Percentiles rank a stretch among this genome's conserved stretches.
Conservation (phyloP, 495 filamentous ascomycete genomes). For the Hypoxylon trugodes region DNA sequence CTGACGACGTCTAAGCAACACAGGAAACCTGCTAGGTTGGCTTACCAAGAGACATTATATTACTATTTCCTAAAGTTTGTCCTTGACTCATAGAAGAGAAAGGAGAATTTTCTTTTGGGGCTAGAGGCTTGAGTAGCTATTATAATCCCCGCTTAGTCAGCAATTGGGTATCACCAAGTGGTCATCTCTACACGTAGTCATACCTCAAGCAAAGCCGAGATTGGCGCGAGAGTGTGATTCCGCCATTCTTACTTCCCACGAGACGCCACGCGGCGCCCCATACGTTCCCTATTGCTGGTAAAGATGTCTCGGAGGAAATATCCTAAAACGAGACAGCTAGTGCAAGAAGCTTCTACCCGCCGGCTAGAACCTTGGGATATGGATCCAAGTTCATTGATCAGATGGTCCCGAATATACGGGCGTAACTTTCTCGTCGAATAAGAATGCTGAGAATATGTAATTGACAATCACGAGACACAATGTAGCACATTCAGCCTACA, state of each 20-base stretch:
- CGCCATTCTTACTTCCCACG: conserved; percentile 21
- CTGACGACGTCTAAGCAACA: not conserved
- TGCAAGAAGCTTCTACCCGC: not conserved
- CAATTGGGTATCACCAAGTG: conserved; percentile 19
- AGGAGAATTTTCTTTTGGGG: not conserved
- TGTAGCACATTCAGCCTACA: not conserved
- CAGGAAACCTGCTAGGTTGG: not conserved
- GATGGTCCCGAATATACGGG: not conserved
- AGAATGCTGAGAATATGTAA: not conserved
- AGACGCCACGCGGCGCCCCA: conserved; percentile 2
- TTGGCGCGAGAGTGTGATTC: conserved; percentile 14
- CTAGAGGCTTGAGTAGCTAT: conserved; percentile 4
- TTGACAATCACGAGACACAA: conserved; percentile 1
- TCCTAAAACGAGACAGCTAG: not conserved
- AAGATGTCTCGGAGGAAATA: conserved; percentile 10
- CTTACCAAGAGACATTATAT: not conserved
- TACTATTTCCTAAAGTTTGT: not conserved
- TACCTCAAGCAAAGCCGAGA: conserved; percentile 8
- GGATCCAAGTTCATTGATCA: not conserved
- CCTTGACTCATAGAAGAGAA: not conserved
- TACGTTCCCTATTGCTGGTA: not conserved
- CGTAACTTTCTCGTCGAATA: conserved; percentile 2
- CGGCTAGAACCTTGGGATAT: not conserved
- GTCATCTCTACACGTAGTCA: conserved; percentile 14
- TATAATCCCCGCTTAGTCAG: conserved; percentile 36